phyloP scores from a whole-genome alignment of 768 basidiomycete genomes.

The Tylopilus vinaceipallidus region DNA sequence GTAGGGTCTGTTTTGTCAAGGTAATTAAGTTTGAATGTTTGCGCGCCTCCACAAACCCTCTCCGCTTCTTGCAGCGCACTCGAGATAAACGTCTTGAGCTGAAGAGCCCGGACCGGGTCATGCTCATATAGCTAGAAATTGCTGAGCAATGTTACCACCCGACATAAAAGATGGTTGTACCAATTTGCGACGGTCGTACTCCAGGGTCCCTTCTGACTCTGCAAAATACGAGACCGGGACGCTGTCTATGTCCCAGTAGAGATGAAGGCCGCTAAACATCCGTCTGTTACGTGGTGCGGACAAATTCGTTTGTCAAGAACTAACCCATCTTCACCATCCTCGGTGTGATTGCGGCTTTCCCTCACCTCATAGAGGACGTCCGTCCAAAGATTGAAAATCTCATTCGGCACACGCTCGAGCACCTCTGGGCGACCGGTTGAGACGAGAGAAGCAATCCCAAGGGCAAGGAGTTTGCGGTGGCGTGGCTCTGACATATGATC shows the following conservation, averaged over 20 bases:
- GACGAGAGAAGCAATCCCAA: conserved; percentile 76
- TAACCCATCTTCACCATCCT: conserved; percentile 38
- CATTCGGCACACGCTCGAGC: conserved; percentile 64
- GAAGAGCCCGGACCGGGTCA: conserved; percentile 69
- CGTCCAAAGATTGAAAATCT: conserved; percentile 84
- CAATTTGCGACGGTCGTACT: conserved; percentile 70
- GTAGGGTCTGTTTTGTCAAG: conserved; percentile 67
- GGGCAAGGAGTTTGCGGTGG: conserved; percentile 78
- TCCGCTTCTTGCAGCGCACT: conserved; percentile 64
- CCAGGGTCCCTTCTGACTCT: conserved; percentile 66
- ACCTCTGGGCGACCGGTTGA: conserved; percentile 74
- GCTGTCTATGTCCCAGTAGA: conserved; percentile 70
- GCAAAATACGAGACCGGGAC: conserved; percentile 59
- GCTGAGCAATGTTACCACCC: conserved; percentile 8
- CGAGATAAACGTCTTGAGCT: conserved; percentile 61
- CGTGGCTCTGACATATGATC: conserved; percentile 88
- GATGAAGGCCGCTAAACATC: conserved; percentile 37
- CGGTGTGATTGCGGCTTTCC: conserved; percentile 51
- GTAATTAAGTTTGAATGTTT: conserved; percentile 57
- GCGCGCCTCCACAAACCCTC: conserved; percentile 52
- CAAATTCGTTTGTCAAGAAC: background rate
- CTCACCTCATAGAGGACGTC: conserved; percentile 87
- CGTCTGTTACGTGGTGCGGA: background rate
- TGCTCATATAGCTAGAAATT: conserved; percentile 56
- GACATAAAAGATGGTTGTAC: conserved; percentile 40